Conservation (phyloP, 371 early-diverging fungal species). For the Mucor racemosus region DNA sequence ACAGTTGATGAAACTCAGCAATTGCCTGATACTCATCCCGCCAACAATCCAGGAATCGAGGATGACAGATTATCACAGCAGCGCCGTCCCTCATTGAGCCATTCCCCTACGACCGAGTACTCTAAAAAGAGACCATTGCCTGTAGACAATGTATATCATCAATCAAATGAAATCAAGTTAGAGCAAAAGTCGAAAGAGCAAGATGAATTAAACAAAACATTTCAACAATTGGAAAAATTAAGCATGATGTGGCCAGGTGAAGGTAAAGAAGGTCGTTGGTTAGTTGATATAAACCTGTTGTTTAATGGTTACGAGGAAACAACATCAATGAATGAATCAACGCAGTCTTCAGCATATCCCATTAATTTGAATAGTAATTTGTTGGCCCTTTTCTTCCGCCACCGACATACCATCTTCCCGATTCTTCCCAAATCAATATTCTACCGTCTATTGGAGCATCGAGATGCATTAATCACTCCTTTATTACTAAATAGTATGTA, state of each 20-base stretch:
- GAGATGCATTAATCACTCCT: constrained; percentile 34
- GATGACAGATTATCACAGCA: not conserved
- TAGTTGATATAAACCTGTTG: constrained; percentile 19
- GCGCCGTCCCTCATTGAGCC: not conserved
- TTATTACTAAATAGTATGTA: constrained; percentile 32
- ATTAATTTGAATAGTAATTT: constrained; percentile 7
- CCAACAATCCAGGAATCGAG: not conserved
- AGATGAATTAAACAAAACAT: constrained; percentile 2
- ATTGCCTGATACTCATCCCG: constrained; percentile 14
- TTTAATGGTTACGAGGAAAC: constrained; percentile 12
- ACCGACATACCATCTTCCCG: constrained; percentile 32
- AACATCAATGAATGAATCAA: too few species aligned
- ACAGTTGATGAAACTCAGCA: constrained; percentile 18
- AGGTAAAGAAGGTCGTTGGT: constrained; percentile 35
- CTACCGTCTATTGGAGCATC: constrained; percentile 29
- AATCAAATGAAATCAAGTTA: not conserved
- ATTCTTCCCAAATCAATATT: constrained; percentile 38
- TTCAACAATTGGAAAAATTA: constrained; percentile 20
- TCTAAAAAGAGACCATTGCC: not conserved
- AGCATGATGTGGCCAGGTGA: constrained; percentile 30
- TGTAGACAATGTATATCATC: not conserved
- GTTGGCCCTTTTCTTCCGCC: constrained; percentile 31
- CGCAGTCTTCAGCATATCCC: not conserved
- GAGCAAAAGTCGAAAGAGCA: constrained; percentile 6
- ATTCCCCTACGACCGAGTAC: not conserved